Percentiles rank a stretch among this genome's conserved stretches.
phyloP scores from a whole-genome alignment of 2,329 filamentous ascomycete genomes.

The Cladophialophora chaetospira region DNA sequence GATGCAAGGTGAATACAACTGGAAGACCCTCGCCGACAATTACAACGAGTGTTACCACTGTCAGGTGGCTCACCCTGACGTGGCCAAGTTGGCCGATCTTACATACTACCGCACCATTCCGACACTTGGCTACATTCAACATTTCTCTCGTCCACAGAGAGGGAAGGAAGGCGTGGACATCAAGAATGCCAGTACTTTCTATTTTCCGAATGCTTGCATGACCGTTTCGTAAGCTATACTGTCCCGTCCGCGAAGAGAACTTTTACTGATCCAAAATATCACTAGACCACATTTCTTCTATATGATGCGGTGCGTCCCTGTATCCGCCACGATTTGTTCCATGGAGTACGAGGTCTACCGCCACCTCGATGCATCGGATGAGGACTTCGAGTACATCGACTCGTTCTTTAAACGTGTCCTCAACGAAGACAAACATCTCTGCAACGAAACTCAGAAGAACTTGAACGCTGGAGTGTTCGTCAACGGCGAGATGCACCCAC shows the following conservation, averaged over 20 bases:
- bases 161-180: constrained; percentile 32
- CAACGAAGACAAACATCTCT: constrained; percentile 66
- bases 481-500: constrained; percentile 62
- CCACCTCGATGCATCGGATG: constrained; percentile 60
- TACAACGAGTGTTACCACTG: constrained; percentile 62
- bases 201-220: constrained; percentile 41
- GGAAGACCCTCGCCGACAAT: constrained; percentile 64
- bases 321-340: constrained; percentile 50
- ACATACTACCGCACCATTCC: constrained; percentile 57
- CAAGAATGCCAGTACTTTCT: constrained; percentile 38
- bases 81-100: constrained; percentile 56
- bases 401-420: constrained; percentile 65
- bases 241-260: not conserved
- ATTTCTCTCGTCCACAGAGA: constrained; percentile 43
- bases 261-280: not conserved
- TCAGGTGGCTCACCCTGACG: constrained; percentile 59
- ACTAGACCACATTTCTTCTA: constrained; percentile 55
- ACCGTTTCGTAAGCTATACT: constrained; percentile 37
- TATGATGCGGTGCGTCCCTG: constrained; percentile 64
- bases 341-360: constrained; percentile 68
- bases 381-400: constrained; percentile 59
- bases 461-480: constrained; percentile 61
- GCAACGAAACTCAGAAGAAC: constrained; percentile 59
- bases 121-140: constrained; percentile 57
- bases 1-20: constrained; percentile 60